Evolutionary conservation across 2,329 filamentous ascomycete genomes (phyloP).

Genomic region (Sphaceloma murrayae): DNA sequence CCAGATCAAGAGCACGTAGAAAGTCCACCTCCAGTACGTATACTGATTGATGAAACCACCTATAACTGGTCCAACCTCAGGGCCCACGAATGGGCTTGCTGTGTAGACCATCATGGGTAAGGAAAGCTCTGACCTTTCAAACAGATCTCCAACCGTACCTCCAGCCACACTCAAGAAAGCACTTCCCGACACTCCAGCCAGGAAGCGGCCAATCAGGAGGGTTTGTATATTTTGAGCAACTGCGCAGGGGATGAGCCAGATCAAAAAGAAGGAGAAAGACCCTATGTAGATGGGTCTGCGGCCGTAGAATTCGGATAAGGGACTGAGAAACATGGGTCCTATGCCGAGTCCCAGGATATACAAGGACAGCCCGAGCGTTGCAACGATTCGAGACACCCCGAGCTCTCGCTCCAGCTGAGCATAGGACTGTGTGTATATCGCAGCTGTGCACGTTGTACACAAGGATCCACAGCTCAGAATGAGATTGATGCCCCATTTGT

Average conservation of each 20-base stretch:
- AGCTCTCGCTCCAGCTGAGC: constrained; percentile 67
- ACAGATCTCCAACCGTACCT: constrained; percentile 76
- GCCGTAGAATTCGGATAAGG: constrained; percentile 59
- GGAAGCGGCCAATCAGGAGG: constrained; percentile 67
- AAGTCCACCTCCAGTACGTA: constrained; percentile 67
- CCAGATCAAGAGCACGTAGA: constrained; percentile 81
- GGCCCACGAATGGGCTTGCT: constrained; percentile 42
- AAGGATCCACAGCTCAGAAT: constrained; percentile 66
- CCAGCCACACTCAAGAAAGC: constrained; percentile 62
- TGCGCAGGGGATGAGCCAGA: constrained; percentile 69
- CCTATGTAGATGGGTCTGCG: constrained; percentile 69
- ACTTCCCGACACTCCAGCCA: constrained; percentile 61
- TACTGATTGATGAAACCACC: constrained; percentile 78
- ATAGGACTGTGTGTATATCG: constrained; percentile 84
- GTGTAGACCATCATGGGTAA: constrained; percentile 72
- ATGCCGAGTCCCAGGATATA: constrained; percentile 68
- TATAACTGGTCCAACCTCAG: constrained; percentile 49
- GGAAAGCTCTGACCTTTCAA: constrained; percentile 57
- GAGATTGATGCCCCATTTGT: constrained; percentile 70
- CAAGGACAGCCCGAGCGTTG: constrained; percentile 68
- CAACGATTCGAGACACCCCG: constrained; percentile 57
- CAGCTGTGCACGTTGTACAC: constrained; percentile 77
- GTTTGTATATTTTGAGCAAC: constrained; percentile 74
- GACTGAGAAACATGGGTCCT: constrained; percentile 48
- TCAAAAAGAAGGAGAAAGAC: constrained; percentile 63